phyloP scores from a whole-genome alignment of 2,329 filamentous ascomycete genomes.

The Byssochlamys sp. region DNA sequence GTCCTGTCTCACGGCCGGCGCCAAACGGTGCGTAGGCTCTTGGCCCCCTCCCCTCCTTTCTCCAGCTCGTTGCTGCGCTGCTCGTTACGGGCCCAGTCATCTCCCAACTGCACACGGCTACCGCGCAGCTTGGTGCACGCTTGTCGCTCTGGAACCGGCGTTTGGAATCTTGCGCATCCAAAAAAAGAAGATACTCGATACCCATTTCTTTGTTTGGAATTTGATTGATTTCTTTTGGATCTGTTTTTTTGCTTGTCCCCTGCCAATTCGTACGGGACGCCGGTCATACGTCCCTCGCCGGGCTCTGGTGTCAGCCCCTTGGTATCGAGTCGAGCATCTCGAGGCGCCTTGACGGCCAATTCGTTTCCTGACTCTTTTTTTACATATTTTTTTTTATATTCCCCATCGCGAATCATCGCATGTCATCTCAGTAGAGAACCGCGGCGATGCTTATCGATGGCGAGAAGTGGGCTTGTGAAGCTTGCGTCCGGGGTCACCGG shows the following conservation, averaged over 20 bases:
- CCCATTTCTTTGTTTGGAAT: conserved; percentile 24
- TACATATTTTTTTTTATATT: conserved; percentile 1
- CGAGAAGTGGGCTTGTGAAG: conserved; percentile 95
- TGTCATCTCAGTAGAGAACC: conserved; percentile 28
- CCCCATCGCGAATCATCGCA: conserved; percentile 29
- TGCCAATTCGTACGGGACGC: conserved; percentile 9
- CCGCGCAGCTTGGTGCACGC: neutral
- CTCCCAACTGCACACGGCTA: conserved; percentile 7
- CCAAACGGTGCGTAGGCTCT: conserved; percentile 39
- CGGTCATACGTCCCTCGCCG: neutral
- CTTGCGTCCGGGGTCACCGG: conserved; percentile 94
- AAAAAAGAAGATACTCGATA: conserved; percentile 21
- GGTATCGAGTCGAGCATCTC: neutral
- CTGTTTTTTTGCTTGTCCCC: conserved; percentile 17
- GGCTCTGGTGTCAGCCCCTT: neutral
- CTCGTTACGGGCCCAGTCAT: conserved; percentile 4
- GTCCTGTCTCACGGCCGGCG: conserved; percentile 38
- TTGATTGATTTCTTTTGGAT: conserved; percentile 12
- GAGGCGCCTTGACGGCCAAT: conserved; percentile 6
- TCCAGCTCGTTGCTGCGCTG: conserved; percentile 8
- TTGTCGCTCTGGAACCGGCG: conserved; percentile 13
- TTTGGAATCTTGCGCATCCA: conserved; percentile 16
- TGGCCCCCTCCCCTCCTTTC: conserved; percentile 27
- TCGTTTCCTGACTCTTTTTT: conserved; percentile 2
- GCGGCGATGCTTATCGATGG: conserved; percentile 71